Conservation (phyloP, 768 basidiomycete genomes). For the Dioszegia crocea region DNA sequence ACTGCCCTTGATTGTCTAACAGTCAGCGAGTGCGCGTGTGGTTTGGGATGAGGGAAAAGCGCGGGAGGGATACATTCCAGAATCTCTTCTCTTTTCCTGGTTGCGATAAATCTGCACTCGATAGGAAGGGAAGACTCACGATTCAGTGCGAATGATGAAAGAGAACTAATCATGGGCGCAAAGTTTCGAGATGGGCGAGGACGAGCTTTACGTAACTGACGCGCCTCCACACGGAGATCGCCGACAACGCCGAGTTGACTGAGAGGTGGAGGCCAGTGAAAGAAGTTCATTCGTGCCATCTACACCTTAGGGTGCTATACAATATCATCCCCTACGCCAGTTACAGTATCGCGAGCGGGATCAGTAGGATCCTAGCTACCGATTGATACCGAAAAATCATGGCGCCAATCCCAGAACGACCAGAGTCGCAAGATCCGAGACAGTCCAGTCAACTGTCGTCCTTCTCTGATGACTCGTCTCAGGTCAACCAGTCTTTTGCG, state of each 20-base stretch:
- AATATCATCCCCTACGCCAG: too few relatives aligned
- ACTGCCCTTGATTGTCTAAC: neutral
- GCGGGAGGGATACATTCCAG: too few relatives aligned
- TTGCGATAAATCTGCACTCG: too few relatives aligned
- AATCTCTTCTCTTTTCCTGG: too few relatives aligned
- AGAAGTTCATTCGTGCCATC: neutral
- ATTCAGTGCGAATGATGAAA: neutral
- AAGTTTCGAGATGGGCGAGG: neutral
- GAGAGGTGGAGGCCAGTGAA: neutral
- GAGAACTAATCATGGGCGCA: neutral
- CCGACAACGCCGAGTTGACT: neutral
- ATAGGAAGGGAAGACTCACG: neutral
- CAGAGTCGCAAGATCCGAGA: neutral
- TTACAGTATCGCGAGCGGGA: too few relatives aligned
- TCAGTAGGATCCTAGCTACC: neutral
- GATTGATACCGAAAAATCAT: neutral
- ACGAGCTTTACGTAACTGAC: neutral
- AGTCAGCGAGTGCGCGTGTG: neutral
- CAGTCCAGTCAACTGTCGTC: slow-evolving; percentile 9
- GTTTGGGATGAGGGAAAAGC: neutral
- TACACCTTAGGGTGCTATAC: too few relatives aligned
- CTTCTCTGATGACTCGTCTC: neutral
- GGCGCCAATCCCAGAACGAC: neutral
- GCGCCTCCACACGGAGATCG: neutral
- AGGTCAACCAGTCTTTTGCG: neutral